These are phyloP conservation scores for Capsicum pubescens DNA, from an alignment of 257 asterid species.

Conservation along the genomic window DNA sequence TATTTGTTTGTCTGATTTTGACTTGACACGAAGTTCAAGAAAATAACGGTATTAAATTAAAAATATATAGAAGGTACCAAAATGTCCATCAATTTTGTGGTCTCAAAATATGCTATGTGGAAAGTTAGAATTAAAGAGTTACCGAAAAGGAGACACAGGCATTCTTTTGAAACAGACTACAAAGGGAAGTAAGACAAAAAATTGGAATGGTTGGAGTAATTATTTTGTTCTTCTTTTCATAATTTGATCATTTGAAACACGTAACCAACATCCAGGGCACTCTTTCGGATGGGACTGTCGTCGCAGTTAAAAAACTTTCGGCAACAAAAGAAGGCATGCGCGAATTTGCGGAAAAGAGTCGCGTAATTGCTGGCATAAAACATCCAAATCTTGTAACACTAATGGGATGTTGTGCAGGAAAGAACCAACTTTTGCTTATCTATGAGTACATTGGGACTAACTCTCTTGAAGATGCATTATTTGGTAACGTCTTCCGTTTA, in stretches of 20 bases:
- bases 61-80: background rate
- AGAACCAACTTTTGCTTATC: constrained; percentile 14
- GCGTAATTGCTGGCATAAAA: background rate
- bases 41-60: background rate
- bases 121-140: background rate
- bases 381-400: constrained; percentile 27
- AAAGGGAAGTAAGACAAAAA: background rate
- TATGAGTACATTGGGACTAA: constrained; percentile 26
- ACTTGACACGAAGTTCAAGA: background rate
- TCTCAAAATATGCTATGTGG: background rate
- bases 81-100: too few species aligned
- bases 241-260: background rate
- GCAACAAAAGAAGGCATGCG: background rate
- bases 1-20: background rate
- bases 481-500: constrained; percentile 20
- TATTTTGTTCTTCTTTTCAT: background rate
- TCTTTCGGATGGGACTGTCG: background rate
- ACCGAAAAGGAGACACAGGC: too few species aligned
- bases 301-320: constrained; percentile 19
- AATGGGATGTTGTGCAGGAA: constrained; percentile 28
- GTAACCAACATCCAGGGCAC: constrained; percentile 10
- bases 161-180: background rate
- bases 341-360: constrained; percentile 22
- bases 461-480: constrained; percentile 31
- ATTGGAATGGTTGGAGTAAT: background rate